phyloP scores from a whole-genome alignment of 371 early-diverging fungal species.

The Capillidium heterosporum region DNA sequence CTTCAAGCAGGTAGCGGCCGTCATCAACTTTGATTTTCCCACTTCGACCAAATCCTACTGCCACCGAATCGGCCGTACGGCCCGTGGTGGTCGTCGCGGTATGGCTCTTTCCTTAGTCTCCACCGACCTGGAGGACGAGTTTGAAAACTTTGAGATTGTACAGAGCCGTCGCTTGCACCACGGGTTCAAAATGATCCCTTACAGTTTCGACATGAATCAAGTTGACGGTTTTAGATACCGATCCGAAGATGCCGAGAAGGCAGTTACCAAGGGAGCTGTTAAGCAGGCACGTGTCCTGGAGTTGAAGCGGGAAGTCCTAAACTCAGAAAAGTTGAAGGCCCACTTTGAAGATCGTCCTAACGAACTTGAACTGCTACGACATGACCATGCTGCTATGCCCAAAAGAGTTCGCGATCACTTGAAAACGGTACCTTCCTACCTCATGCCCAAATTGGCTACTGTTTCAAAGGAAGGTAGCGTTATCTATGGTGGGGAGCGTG shows the following conservation, averaged over 20 bases:
- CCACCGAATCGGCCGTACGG: conserved; percentile 95
- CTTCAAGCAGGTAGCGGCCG: conserved; percentile 80
- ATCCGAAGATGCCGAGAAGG: conserved; percentile 65
- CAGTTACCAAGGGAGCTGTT: conserved; percentile 55
- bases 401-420: conserved; percentile 64
- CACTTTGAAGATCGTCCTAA: conserved; percentile 93
- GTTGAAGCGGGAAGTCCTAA: conserved; percentile 77
- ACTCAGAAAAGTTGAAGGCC: conserved; percentile 81
- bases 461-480: conserved; percentile 8
- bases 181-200: conserved; percentile 50
- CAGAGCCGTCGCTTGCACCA: background rate
- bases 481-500: background rate
- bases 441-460: conserved; percentile 49
- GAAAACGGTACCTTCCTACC: conserved; percentile 82
- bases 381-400: conserved; percentile 75
- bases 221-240: conserved; percentile 85
- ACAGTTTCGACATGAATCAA: conserved; percentile 72
- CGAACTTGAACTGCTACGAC: conserved; percentile 79
- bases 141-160: background rate
- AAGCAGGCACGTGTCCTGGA: conserved; percentile 85
- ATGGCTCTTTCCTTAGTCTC: conserved; percentile 73
- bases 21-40: conserved; percentile 98
- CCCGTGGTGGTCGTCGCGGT: conserved; percentile 77
- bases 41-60: conserved; percentile 71
- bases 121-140: background rate